Evolutionary conservation across 371 early-diverging fungal genomes (phyloP).

Genomic region (Mucor circinelloides): DNA sequence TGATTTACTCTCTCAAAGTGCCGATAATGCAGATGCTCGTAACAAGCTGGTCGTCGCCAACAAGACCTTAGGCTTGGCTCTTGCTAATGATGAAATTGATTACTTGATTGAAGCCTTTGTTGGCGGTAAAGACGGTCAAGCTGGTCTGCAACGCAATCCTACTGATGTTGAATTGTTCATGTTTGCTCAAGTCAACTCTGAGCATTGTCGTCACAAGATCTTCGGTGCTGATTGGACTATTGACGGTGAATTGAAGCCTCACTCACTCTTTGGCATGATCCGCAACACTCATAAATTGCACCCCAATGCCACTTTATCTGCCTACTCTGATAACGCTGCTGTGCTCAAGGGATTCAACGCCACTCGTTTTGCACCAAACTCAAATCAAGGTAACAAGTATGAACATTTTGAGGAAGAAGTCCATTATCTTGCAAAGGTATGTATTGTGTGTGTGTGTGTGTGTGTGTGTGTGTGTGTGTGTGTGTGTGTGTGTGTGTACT

Average conservation of each 20-base stretch:
- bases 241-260: constrained; percentile 75
- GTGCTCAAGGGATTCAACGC: constrained; percentile 86
- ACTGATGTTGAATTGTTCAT: constrained; percentile 98
- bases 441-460: not conserved
- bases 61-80: constrained; percentile 87
- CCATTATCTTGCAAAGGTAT: constrained; percentile 86
- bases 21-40: constrained; percentile 44
- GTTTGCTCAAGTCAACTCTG: constrained; percentile 99
- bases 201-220: constrained; percentile 99
- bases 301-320: constrained; percentile 85
- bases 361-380: constrained; percentile 67
- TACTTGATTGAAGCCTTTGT: constrained; percentile 89
- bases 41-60: constrained; percentile 79
- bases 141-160: constrained; percentile 76
- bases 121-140: constrained; percentile 56
- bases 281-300: constrained; percentile 84
- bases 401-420: constrained; percentile 65
- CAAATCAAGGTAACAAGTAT: constrained; percentile 44
- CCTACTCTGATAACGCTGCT: constrained; percentile 97
- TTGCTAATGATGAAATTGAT: constrained; percentile 93
- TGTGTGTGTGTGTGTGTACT: not conserved
- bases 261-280: constrained; percentile 94
- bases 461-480: not conserved
- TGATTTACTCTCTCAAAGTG: constrained; percentile 49
- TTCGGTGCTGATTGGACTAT: constrained; percentile 96